phyloP scores from a whole-genome alignment of 2,329 filamentous ascomycete genomes.

The Thyridium curvatum region DNA sequence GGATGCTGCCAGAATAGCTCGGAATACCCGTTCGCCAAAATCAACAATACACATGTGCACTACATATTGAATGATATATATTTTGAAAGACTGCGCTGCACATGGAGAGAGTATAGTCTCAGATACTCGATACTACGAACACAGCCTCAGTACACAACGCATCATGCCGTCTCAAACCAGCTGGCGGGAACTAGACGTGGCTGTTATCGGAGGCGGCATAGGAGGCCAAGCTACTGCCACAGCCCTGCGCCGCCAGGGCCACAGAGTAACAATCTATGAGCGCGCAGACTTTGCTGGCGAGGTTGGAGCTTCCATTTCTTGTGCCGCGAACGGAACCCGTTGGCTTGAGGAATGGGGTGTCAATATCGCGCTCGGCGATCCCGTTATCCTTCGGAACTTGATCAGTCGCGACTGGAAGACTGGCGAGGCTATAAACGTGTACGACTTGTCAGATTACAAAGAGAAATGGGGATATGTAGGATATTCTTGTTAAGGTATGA shows the following conservation, averaged over 20 bases:
- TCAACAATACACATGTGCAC: too few relatives aligned
- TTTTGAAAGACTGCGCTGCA: too few relatives aligned
- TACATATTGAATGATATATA: too few relatives aligned
- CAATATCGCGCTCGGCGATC: conserved; percentile 56
- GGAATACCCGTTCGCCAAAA: too few relatives aligned
- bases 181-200: conserved; percentile 16
- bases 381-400: conserved; percentile 57
- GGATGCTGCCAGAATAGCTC: too few relatives aligned
- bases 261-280: conserved; percentile 56
- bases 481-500: too few relatives aligned
- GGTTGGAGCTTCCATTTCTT: conserved; percentile 61
- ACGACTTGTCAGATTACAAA: conserved; percentile 59
- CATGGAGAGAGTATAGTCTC: too few relatives aligned
- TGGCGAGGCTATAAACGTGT: conserved; percentile 58
- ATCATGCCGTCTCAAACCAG: too few relatives aligned
- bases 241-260: conserved; percentile 38
- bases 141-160: too few relatives aligned
- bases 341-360: conserved; percentile 66
- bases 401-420: conserved; percentile 68
- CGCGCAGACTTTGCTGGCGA: conserved; percentile 60
- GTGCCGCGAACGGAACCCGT: conserved; percentile 62
- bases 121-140: too few relatives aligned
- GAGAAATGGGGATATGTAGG: conserved; percentile 57
- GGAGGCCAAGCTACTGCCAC: conserved; percentile 40
- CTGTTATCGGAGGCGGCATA: conserved; percentile 41